Evolutionary conservation across 306 rosid genomes (phyloP), one percentile per base, ranked within the genome.

Genomic region (Vigna hirtella): DNA sequence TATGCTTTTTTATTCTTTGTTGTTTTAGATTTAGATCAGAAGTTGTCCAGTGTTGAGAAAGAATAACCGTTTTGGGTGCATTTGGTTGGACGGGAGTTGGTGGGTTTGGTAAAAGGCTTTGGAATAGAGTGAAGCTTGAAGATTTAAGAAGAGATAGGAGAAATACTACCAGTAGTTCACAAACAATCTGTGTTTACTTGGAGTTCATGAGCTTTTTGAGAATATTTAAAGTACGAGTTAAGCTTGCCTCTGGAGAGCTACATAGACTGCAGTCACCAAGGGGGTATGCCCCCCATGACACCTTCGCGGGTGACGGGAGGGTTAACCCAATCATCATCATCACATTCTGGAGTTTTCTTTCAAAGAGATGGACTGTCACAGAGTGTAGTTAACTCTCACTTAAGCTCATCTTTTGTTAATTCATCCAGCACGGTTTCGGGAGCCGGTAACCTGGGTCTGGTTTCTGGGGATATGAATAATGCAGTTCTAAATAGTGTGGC

Each of bases 291-390:
- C 77, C 89, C 91, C 72, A 96, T 96, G 99, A 89, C 90, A 85
- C 95, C 93, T 79, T 93, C 99, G 78, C 87, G 93, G 84, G 93
- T 89, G 91, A 88, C 91, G 81, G 98, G 98, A 85, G 96, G 98
- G 74, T 89, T 93, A 88, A 85, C 93, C 62, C 97, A 88, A 78
- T 91, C 99, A 82, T 91, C 98, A 24, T 86, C 98, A 24, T 86
- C 94, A 63, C 85, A 88, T 85, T 93, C 98, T 79, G 99, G 99
- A 80, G 90, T 96, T 86, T 96, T 96, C 91, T 96, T 88, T 82
- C 99, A 96, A 87, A 97, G 96, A 85, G 96, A 93, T 77, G 93
- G 96, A 79, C 96, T 86, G 68, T 87, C 97, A 50, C 96, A 91
- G 72, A 89, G 84, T 87, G 73, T 87, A 72, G 90, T 90, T 82